These are phyloP conservation scores for Amaranthus hypochondriacus DNA, from an alignment of 148 eudicot species.

Conservation along the genomic window DNA sequence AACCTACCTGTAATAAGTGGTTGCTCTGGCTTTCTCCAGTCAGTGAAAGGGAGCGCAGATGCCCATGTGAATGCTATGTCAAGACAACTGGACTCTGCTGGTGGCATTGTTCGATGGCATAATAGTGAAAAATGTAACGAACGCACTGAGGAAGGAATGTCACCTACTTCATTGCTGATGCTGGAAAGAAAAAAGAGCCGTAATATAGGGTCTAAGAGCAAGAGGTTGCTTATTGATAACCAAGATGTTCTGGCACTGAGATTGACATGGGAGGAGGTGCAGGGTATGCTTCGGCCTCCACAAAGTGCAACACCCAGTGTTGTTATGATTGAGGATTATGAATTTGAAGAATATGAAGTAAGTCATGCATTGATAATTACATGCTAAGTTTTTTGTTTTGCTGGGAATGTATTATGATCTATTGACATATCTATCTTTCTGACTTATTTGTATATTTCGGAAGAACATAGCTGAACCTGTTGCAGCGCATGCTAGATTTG, in stretches of 20 bases:
- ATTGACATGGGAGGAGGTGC: conserved; percentile 63
- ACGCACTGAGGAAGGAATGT: conserved; percentile 35
- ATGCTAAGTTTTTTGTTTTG: neutral
- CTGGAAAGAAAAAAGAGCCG: conserved; percentile 67
- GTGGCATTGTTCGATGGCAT: conserved; percentile 42
- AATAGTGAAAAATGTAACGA: conserved; percentile 43
- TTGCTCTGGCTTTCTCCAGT: conserved; percentile 52
- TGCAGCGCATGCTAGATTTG: neutral
- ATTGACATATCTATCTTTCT: conserved; percentile 6
- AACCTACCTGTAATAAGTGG: conserved; percentile 38
- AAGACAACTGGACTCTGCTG: conserved; percentile 40
- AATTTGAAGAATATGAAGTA: conserved; percentile 78
- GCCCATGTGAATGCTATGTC: conserved; percentile 44
- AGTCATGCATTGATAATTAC: conserved; percentile 20
- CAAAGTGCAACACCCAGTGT: conserved; percentile 50
- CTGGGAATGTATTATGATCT: neutral
- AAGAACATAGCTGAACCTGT: conserved; percentile 1
- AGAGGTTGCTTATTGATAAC: conserved; percentile 65
- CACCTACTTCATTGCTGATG: conserved; percentile 29
- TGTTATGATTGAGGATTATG: conserved; percentile 57
- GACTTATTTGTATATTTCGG: neutral
- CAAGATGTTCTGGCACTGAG: conserved; percentile 61
- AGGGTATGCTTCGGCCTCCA: conserved; percentile 68
- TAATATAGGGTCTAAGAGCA: conserved; percentile 68
- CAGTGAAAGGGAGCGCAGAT: conserved; percentile 55